These are phyloP conservation scores for Brachypodium distachyon DNA, from an alignment of 202 grass and related monocot genomes.

Conservation along the genomic window DNA sequence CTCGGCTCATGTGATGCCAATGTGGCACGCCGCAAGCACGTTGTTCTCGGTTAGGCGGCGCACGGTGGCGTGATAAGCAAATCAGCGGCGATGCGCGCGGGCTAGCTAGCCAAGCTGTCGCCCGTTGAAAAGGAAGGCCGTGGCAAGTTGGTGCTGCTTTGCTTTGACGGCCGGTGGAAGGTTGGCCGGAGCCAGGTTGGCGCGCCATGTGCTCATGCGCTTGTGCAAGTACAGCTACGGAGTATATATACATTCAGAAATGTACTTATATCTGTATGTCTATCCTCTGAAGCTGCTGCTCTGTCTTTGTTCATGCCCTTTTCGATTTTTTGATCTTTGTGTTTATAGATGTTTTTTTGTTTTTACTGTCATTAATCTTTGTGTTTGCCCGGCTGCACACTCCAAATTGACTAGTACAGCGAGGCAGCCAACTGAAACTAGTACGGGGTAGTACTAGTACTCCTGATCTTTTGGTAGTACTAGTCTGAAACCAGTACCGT, in stretches of 20 bases:
- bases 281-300: not conserved
- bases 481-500: too few species aligned
- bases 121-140: not conserved
- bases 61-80: not conserved
- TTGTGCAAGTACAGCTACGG: not conserved
- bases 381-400: too few species aligned
- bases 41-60: not conserved
- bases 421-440: too few species aligned
- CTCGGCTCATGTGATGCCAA: too few species aligned
- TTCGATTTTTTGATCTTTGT: too few species aligned
- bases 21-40: constrained; percentile 17
- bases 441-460: too few species aligned
- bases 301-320: not conserved
- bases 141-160: too few species aligned
- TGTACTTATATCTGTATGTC: too few species aligned
- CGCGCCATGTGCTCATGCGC: not conserved
- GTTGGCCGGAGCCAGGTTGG: not conserved
- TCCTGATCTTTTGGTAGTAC: too few species aligned
- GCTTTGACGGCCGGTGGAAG: not conserved
- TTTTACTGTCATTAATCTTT: not conserved
- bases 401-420: too few species aligned
- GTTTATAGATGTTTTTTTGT: not conserved
- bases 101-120: too few species aligned
- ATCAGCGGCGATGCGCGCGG: constrained; percentile 28
- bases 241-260: too few species aligned